Percentiles rank a stretch among this genome's conserved stretches.
Evolutionary conservation across 352 stramenopile species (phyloP).

Genomic region (Globisporangium cylindrosporum): DNA sequence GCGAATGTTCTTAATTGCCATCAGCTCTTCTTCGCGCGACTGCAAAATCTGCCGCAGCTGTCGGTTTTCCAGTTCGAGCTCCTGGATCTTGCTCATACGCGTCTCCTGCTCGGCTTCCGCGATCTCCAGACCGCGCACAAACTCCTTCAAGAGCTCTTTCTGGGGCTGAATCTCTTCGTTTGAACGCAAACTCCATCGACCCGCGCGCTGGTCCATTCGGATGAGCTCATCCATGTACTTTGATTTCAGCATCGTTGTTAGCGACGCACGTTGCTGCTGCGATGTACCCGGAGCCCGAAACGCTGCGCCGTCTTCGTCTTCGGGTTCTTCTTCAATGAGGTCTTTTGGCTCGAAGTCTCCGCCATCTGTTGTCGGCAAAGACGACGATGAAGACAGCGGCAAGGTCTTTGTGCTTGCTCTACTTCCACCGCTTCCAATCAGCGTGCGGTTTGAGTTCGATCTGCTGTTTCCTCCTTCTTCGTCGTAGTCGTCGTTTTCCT

Average conservation of each 20-base stretch:
- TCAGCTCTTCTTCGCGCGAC: constrained; percentile 42
- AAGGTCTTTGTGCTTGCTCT: constrained; percentile 50
- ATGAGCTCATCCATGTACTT: constrained; percentile 57
- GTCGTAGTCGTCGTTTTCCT: constrained; percentile 23
- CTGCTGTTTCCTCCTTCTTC: constrained; percentile 17
- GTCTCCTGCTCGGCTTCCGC: constrained; percentile 71
- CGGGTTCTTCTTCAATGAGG: constrained; percentile 41
- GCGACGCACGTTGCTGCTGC: constrained; percentile 27
- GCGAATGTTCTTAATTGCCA: constrained; percentile 15
- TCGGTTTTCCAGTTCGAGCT: constrained; percentile 66
- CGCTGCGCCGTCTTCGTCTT: constrained; percentile 30
- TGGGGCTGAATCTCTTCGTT: constrained; percentile 34
- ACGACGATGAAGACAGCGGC: constrained; percentile 43
- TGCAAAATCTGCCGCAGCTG: constrained; percentile 44
- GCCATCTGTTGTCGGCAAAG: constrained; percentile 34
- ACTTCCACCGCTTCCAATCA: constrained; percentile 43
- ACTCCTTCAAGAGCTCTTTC: constrained; percentile 61
- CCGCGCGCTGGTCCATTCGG: constrained; percentile 38
- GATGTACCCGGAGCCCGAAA: neutral
- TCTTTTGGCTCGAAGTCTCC: constrained; percentile 30
- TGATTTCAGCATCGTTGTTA: constrained; percentile 58
- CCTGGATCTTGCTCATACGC: constrained; percentile 66
- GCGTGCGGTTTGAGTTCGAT: constrained; percentile 44
- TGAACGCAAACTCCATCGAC: constrained; percentile 30
- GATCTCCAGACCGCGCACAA: constrained; percentile 71